Evolutionary conservation across 108 stramenopile genomes (phyloP), one percentile per base, ranked within the genome.

Genomic region (Fistulifera solaris): DNA sequence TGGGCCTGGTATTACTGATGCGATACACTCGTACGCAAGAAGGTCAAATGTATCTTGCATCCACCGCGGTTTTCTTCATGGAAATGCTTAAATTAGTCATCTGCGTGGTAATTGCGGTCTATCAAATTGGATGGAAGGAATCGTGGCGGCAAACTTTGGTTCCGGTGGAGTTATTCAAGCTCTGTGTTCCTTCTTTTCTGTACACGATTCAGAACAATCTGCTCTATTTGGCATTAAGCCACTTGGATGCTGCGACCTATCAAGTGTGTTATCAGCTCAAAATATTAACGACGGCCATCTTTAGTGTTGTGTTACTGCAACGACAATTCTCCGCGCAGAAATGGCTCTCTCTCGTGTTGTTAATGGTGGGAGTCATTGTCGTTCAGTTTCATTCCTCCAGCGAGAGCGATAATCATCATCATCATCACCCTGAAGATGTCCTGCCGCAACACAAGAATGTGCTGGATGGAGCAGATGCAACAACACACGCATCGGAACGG

Each of bases 171-270:
- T 61, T 96, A 54, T 31, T 87, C 41, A 96, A 94, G 58, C 83
- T 99, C 5, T 85, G 83, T 57, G 84, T 99, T n/a, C 98, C 97
- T 15, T 94, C 94, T 27, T 69, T 98, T 17, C 68, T 99, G 44
- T 99, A 99, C 68, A 87, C 80, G 0, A 58, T 98, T 6, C 99
- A 99, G 69, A 99, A 99, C 85, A 98, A 97, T 78, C 78, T 99
- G 8, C 77, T 99, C 7, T 97, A 96, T 59, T 53, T 91, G 45
- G 97, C 99, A 1, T 70, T 98, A 58, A 82, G 83, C 11, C 94
- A 99, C 61, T 72, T 99, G 31, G 96, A 98, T 59, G 94, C 96
- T 0, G 93, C 96, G 0, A 96, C 89, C 12, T 97, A 96, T 72
- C 97, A 97, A 81, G 95, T 99, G 3, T 87, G 86, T 55, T 98